phyloP scores from a whole-genome alignment of 2,329 filamentous ascomycete genomes.

The Dactylellina drechsleri region DNA sequence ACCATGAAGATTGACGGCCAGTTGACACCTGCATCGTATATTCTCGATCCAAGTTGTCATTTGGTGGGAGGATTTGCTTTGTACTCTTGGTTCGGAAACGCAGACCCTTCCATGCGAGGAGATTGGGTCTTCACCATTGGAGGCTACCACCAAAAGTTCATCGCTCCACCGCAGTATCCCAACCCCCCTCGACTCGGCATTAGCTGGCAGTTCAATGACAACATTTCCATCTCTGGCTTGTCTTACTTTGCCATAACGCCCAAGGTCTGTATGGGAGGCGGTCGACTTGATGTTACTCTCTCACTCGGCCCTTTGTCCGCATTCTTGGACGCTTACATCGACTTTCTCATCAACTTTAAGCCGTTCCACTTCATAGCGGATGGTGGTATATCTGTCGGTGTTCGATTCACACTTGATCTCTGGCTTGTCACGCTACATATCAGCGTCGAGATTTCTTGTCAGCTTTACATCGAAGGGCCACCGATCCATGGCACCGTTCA shows the following conservation, averaged over 20 bases:
- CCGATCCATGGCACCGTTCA: slow-evolving; percentile 56
- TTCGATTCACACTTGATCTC: slow-evolving; percentile 50
- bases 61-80: slow-evolving; percentile 59
- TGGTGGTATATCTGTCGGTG: slow-evolving; percentile 54
- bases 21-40: slow-evolving; percentile 62
- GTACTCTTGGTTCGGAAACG: slow-evolving; percentile 54
- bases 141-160: slow-evolving; percentile 64
- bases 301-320: slow-evolving; percentile 60
- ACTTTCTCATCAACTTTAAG: slow-evolving; percentile 63
- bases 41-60: slow-evolving; percentile 63
- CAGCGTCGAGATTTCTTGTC: slow-evolving; percentile 51
- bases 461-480: slow-evolving; percentile 48
- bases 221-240: slow-evolving; percentile 61
- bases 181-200: slow-evolving; percentile 62
- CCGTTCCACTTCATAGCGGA: slow-evolving; percentile 61
- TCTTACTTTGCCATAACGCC: slow-evolving; percentile 65
- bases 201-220: slow-evolving; percentile 60
- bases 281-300: slow-evolving; percentile 59
- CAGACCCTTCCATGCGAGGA: slow-evolving; percentile 56
- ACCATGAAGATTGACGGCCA: slow-evolving; percentile 56
- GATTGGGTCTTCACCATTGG: slow-evolving; percentile 65
- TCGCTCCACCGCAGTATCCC: slow-evolving; percentile 60
- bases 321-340: slow-evolving; percentile 61
- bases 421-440: slow-evolving; percentile 49
- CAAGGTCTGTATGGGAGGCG: slow-evolving; percentile 63